Evolutionary conservation across 768 basidiomycete species (phyloP).

Genomic region (Boletus bicolor): DNA sequence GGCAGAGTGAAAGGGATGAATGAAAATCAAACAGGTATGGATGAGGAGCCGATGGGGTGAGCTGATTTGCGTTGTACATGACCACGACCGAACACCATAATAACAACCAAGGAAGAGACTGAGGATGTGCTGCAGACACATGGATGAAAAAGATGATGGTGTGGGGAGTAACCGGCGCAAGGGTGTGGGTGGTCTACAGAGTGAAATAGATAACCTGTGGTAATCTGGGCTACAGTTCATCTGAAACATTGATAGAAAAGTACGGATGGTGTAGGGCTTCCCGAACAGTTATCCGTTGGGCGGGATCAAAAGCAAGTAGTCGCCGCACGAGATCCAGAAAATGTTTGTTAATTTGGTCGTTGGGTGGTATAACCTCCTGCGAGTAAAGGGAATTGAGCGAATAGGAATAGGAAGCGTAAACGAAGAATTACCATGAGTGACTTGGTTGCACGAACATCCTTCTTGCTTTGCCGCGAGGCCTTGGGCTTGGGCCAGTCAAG

Average conservation of each 20-base stretch:
- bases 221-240: constrained; percentile 55
- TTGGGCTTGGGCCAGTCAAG: constrained; percentile 92
- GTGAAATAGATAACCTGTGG: constrained; percentile 33
- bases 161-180: constrained; percentile 21
- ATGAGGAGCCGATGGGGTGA: constrained; percentile 27
- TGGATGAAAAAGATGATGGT: constrained; percentile 22
- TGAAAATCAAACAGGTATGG: constrained; percentile 29
- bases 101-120: constrained; percentile 31
- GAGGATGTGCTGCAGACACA: constrained; percentile 24
- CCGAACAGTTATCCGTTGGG: constrained; percentile 81
- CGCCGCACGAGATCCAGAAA: constrained; percentile 87
- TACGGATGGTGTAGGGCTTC: constrained; percentile 88
- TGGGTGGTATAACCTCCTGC: constrained; percentile 83
- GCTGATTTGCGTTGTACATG: constrained; percentile 36
- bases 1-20: constrained; percentile 18
- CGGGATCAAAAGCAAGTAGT: constrained; percentile 88
- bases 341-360: constrained; percentile 67
- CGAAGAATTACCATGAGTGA: constrained; percentile 59
- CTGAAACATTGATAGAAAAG: constrained; percentile 64
- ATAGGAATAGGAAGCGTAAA: neutral
- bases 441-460: constrained; percentile 87
- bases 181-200: constrained; percentile 30
- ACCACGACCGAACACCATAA: constrained; percentile 36
- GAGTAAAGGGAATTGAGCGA: constrained; percentile 7
- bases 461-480: constrained; percentile 85